Evolutionary conservation across 1,139 yeast species (phyloP).

Genomic region (Hansenula sp.): DNA sequence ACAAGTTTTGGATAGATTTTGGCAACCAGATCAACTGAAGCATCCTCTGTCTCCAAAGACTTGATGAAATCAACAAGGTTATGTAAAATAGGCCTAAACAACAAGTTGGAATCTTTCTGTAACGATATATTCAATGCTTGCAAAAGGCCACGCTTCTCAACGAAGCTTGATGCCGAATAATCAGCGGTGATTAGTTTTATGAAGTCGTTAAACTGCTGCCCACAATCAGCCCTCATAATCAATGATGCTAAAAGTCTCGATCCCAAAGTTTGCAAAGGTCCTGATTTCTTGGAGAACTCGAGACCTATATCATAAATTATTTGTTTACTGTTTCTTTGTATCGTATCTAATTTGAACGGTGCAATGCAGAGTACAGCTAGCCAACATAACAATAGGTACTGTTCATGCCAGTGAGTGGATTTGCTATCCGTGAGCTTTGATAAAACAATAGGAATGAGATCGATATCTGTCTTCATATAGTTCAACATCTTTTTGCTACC

Average conservation of each 20-base stretch:
- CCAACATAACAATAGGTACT: slow-evolving; percentile 69
- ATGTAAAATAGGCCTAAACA: neutral
- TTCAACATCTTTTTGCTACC: slow-evolving; percentile 58
- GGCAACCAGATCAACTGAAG: slow-evolving; percentile 21
- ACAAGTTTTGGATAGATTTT: slow-evolving; percentile 24
- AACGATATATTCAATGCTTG: slow-evolving; percentile 16
- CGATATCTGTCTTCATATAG: slow-evolving; percentile 58
- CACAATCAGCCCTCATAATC: slow-evolving; percentile 23
- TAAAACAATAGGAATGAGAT: slow-evolving; percentile 39
- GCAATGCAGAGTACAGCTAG: slow-evolving; percentile 60
- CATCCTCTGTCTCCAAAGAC: slow-evolving; percentile 9
- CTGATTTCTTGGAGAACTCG: slow-evolving; percentile 34
- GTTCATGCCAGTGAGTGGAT: slow-evolving; percentile 45
- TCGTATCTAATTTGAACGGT: slow-evolving; percentile 59
- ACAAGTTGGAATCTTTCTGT: slow-evolving; percentile 15
- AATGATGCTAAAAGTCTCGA: slow-evolving; percentile 26
- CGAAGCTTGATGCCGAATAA: slow-evolving; percentile 5
- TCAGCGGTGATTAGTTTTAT: slow-evolving; percentile 28
- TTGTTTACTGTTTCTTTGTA: slow-evolving; percentile 33
- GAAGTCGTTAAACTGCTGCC: slow-evolving; percentile 10
- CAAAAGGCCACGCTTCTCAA: slow-evolving; percentile 13
- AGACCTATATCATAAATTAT: slow-evolving; percentile 34
- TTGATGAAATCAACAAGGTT: neutral
- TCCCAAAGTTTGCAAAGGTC: slow-evolving; percentile 38
- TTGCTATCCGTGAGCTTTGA: slow-evolving; percentile 18